Evolutionary conservation across 2,329 filamentous ascomycete species (phyloP).

Genomic region (Colletotrichum salicis): DNA sequence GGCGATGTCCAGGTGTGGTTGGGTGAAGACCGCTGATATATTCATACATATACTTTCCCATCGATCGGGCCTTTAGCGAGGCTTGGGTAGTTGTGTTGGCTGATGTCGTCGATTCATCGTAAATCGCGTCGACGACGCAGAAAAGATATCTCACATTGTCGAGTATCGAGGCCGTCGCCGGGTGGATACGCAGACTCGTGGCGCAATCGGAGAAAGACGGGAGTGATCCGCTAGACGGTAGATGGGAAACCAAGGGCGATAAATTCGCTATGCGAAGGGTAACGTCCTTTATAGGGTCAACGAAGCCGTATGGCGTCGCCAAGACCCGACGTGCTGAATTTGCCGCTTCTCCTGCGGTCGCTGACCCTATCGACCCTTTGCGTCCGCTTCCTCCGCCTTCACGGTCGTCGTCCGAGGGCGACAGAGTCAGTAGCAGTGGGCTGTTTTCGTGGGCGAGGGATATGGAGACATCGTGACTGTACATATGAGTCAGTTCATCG

Average conservation of each 20-base stretch:
- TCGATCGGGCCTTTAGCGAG: slow-evolving; percentile 15
- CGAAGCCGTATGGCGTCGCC: slow-evolving; percentile 52
- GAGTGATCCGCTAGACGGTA: slow-evolving; percentile 50
- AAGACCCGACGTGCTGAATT: not conserved
- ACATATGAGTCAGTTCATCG: slow-evolving; percentile 26
- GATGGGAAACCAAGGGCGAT: slow-evolving; percentile 48
- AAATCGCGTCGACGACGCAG: slow-evolving; percentile 45
- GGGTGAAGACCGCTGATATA: slow-evolving; percentile 14
- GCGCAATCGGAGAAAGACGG: slow-evolving; percentile 55
- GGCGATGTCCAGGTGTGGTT: slow-evolving; percentile 12
- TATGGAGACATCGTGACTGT: slow-evolving; percentile 59
- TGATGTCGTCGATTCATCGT: slow-evolving; percentile 2
- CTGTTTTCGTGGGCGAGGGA: slow-evolving; percentile 58
- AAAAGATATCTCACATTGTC: slow-evolving; percentile 62
- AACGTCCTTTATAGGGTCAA: slow-evolving; percentile 47
- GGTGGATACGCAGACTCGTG: slow-evolving; percentile 55
- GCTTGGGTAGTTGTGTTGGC: slow-evolving; percentile 1
- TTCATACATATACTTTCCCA: slow-evolving; percentile 21
- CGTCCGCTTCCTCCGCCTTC: not conserved
- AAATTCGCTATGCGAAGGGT: slow-evolving; percentile 58
- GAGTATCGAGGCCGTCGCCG: slow-evolving; percentile 58
- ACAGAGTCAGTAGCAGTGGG: slow-evolving; percentile 51
- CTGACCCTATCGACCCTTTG: not conserved
- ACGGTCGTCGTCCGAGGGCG: not conserved
- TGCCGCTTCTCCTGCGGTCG: not conserved